These are phyloP conservation scores for Prunus davidiana DNA, from an alignment of 306 rosid species.

Conservation along the genomic window DNA sequence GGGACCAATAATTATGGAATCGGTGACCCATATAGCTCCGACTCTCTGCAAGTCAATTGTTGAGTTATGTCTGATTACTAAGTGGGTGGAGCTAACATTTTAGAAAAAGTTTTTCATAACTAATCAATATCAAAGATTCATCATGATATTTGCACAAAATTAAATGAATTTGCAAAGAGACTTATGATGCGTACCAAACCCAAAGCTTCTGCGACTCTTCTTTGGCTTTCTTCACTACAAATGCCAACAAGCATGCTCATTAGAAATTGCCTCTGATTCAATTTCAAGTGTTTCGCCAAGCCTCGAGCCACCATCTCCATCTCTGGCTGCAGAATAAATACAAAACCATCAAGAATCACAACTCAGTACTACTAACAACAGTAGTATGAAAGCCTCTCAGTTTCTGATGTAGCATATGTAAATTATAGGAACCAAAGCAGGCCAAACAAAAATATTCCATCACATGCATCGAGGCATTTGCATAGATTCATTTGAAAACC, in stretches of 20 bases:
- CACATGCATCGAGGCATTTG: neutral
- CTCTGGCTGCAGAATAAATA: conserved; percentile 61
- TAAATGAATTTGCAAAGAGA: neutral
- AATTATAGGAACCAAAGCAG: neutral
- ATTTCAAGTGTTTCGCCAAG: conserved; percentile 69
- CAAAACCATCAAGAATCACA: neutral
- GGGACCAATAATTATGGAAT: neutral
- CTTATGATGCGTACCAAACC: conserved; percentile 55
- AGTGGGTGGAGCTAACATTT: neutral
- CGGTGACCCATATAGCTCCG: neutral
- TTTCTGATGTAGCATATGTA: neutral
- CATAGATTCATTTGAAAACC: neutral
- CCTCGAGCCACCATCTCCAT: conserved; percentile 96
- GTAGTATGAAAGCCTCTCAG: neutral
- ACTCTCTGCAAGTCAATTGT: neutral
- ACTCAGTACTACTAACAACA: neutral
- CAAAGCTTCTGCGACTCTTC: conserved; percentile 75
- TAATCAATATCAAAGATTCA: neutral
- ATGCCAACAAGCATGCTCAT: conserved; percentile 58
- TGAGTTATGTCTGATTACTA: neutral
- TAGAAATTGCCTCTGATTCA: conserved; percentile 67
- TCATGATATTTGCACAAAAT: neutral
- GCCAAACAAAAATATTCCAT: neutral
- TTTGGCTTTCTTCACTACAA: conserved; percentile 58
- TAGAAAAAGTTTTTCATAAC: neutral